Base-by-base conservation (phyloP, 192 early-diverging fungal species). In the Coemansia guatemalensis region DNA sequence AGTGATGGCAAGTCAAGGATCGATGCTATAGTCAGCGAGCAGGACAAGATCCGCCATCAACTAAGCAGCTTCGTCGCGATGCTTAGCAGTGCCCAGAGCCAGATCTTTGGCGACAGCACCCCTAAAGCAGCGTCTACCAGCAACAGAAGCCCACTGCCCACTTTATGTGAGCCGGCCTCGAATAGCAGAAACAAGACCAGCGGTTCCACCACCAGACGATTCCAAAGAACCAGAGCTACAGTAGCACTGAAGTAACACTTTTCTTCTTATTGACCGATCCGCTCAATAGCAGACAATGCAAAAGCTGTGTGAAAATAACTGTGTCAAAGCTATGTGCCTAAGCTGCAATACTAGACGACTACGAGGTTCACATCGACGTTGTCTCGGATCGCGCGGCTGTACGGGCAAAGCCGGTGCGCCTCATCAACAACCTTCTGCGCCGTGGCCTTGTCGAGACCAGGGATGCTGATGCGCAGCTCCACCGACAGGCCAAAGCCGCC, bases 361-460 rank as follows among this genome's bases (percentile, higher is more conserved):
- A 68, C 53, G 20, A 84, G 74, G 63, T 75, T 83, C 65, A 86
- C 73, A 9, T 82, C 80, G 29, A 86, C 75, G 77, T 85, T 85
- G 59, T 64, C 66, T 5, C 62, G 68, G 27, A 80, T 65, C 1
- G 85, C 85, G 35, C 83, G 85, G 25, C 81, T 78, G 58, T 82
- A 86, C 8, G 85, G 85, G 62, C 85, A 86, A 66, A 86, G 78
- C 30, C 69, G 62, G 60, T 86, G 85, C 7, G 85, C 83, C 27
- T 81, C 22, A 24, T 82, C 71, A 29, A 69, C 62, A 18, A 77
- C 78, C 74, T 82, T 78, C 51, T 82, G 73, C 24, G 67, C 61
- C 24, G 73, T 68, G 1, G 48, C 69, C 58, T 75, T 78, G 29
- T 82, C 83, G 25, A 86, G 55, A 6, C 81, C 81, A 5, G 81